Evolutionary conservation across 2,329 filamentous ascomycete genomes (phyloP), one percentile per base, ranked within the genome.

Genomic region (Emydomyces testavorans): DNA sequence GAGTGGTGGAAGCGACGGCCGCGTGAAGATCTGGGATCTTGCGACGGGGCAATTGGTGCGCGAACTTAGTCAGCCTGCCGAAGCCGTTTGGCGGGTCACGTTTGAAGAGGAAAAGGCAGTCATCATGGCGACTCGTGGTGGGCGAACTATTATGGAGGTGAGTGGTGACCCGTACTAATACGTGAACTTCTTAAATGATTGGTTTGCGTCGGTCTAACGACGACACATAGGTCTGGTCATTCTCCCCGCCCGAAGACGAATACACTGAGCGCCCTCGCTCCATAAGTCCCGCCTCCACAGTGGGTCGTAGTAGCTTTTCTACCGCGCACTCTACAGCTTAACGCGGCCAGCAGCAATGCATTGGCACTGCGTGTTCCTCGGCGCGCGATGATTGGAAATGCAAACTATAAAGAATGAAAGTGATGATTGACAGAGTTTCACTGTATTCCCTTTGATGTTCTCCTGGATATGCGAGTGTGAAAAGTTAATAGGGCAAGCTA

Each of bases 61-160:
- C 51, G 92, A 98, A 66, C 77, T 98, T 35, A 90, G 90, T 39
- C 81, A 83, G 16, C 88, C 90, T 46, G 87, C 90, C 0, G 90
- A 98, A 61, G 89, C 90, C 13, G 92, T 98, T 0, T 98, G 92
- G 92, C 78, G 92, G 51, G 90, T 98, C 28, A 92, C 93, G 0
- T 98, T 98, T 63, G 92, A 98, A 62, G 90, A 94, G 55, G 92
- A 98, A 67, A 96, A 95, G 66, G 94, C 90, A 50, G 90, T 98
- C 24, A 90, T 94, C 26, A 85, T 98, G 74, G 92, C 92, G 6
- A 83, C 87, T 58, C 78, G 90, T 51, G 79, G 79, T 45, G 82
- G 81, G 48, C 80, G 89, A 53, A 96, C 93, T 0, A 84, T 96
- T 53, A 98, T 98, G 92, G 92, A 98, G 81, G 90, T 93, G 29